Evolutionary conservation across 345 rosid species (phyloP), one percentile per base, ranked within the genome.

Genomic region (Salix brachista): DNA sequence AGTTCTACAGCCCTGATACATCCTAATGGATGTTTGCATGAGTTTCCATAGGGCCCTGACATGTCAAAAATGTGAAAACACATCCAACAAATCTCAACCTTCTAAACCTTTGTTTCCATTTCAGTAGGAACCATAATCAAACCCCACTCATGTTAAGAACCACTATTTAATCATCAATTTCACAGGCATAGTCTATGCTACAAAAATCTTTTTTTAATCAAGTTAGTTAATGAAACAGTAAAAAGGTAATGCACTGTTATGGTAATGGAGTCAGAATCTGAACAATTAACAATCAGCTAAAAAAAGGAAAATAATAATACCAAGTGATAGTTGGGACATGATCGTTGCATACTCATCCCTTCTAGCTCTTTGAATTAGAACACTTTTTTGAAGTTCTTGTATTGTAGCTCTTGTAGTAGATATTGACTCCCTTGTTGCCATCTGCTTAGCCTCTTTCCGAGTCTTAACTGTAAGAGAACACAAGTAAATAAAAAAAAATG

Each of bases 381-480:
- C 60, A 67, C 71, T 80, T 75, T 85, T 89, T 84, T 84, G 83
- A 79, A 92, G 92, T 54, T 85, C 86, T 79, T 87, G 90, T 42
- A 87, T 73, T 77, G 90, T 85, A 70, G 89, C 84, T 68, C 88
- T 90, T 44, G 82, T 66, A 42, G 88, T 90, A 79, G 90, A 86
- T 71, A 96, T 84, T 39, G 91, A 81, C 69, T 92, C 98, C 83
- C 86, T 85, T 50, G 79, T 76, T 6, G 86, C 89, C 90, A 93
- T 85, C 79, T 89, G 91, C 73, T 85, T 86, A 13, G 92, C 97
- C 85, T 93, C 99, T 76, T 81, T 86, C 75, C 88, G 90, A 0
- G 95, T 92, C 85, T 93, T 96, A 82, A 84, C 99, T 93, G 81
- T 69, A 83, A 13, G 61, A 83, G 28, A 28, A 77, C 73, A 42